Percentiles rank a stretch among this genome's conserved stretches.
Evolutionary conservation across 73 alveolate species (phyloP).

Genomic region (Tetrahymena borealis): DNA sequence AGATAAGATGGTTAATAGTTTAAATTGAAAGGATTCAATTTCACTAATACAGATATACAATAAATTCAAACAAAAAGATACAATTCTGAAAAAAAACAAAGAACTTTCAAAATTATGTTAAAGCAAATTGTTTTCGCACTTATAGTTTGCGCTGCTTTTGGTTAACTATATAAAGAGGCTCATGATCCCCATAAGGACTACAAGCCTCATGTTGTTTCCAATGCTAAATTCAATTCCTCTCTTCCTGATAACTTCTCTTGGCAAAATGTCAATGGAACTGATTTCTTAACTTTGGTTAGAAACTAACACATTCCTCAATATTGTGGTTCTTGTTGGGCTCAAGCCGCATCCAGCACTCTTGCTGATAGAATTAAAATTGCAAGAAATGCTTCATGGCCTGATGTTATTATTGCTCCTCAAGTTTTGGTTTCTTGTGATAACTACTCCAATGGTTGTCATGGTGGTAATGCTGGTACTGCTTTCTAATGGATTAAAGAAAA

Average conservation of each 20-base stretch:
- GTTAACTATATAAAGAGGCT: not conserved
- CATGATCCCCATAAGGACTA: not conserved
- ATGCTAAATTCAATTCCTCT: conserved; percentile 1
- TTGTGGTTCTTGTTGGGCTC: conserved; percentile 98
- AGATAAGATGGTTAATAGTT: too few species aligned
- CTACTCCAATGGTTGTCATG: conserved; percentile 71
- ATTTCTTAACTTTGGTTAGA: conserved; percentile 72
- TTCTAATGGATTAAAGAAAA: conserved; percentile 53
- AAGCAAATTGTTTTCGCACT: not conserved
- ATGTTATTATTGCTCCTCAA: conserved; percentile 77
- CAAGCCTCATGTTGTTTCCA: conserved; percentile 6
- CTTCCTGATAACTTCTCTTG: conserved; percentile 56
- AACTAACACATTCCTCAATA: conserved; percentile 86
- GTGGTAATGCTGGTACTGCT: conserved; percentile 64
- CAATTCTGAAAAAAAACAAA: not conserved
- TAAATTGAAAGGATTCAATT: too few species aligned
- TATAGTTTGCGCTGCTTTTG: not conserved
- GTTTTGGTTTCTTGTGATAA: conserved; percentile 71
- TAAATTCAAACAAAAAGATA: not conserved
- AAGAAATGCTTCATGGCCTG: conserved; percentile 84
- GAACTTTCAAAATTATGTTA: not conserved
- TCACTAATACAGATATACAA: too few species aligned
- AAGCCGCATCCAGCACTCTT: conserved; percentile 82
- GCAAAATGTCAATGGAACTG: conserved; percentile 70
- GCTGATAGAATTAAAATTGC: conserved; percentile 86